Evolutionary conservation across 345 rosid genomes (phyloP).

Genomic region (Acer negundo): DNA sequence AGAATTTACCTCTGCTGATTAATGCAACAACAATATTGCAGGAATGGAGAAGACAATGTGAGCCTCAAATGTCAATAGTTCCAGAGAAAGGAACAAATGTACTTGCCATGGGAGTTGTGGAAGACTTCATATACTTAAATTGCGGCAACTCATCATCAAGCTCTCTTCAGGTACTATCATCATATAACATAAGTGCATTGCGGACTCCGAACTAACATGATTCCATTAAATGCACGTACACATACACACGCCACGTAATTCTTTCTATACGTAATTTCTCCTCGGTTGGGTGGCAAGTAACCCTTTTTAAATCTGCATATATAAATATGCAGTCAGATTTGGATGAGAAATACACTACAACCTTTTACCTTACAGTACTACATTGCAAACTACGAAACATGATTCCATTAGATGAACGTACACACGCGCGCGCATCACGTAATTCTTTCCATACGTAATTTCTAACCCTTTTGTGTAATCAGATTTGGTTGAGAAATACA

Average conservation of each 20-base stretch:
- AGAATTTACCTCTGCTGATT: conserved; percentile 5
- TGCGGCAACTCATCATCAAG: conserved; percentile 66
- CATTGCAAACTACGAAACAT: too few relatives aligned
- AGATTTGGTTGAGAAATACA: conserved; percentile 89
- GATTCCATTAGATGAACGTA: too few relatives aligned
- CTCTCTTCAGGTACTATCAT: conserved; percentile 63
- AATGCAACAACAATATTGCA: conserved; percentile 25
- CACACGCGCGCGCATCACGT: too few relatives aligned
- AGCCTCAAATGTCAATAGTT: conserved; percentile 57
- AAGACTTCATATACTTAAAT: conserved; percentile 86
- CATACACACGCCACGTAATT: too few relatives aligned
- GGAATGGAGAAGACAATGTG: conserved; percentile 74
- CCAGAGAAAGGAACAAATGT: conserved; percentile 54
- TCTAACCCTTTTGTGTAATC: not conserved
- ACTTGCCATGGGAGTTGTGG: conserved; percentile 68
- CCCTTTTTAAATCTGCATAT: not conserved
- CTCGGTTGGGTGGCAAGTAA: not conserved
- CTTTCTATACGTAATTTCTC: not conserved
- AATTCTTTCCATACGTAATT: too few relatives aligned
- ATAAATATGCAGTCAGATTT: conserved; percentile 46
- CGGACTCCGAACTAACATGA: not conserved
- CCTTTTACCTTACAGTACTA: too few relatives aligned
- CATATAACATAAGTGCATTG: not conserved
- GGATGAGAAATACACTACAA: conserved; percentile 62
- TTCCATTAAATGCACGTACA: not conserved